Base-by-base conservation (phyloP, 139 green algal genomes). In the Haematococcus sp. region DNA sequence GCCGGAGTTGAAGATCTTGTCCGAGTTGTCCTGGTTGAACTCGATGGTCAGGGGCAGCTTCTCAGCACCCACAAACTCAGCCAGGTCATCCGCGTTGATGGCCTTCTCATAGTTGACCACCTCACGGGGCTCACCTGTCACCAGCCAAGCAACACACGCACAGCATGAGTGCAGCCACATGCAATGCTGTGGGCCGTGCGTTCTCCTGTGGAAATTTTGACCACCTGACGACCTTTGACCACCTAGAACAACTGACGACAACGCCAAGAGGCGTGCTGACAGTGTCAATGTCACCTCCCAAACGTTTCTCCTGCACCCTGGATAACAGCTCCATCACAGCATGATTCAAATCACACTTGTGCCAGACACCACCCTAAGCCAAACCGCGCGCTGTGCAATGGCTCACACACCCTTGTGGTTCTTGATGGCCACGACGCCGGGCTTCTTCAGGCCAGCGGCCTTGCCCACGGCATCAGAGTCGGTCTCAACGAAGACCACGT, bases 1-100 rank as follows among this genome's bases (percentile, higher is more conserved):
- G 79, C 92, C 92, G 17, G 77, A 83, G 46, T 83, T 81, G 69
- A 97, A 97, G 78, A 97, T 97, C 74, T 86, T 88, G 25, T 87
- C 63, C 31, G 59, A 70, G 77, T 89, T 95, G 7, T 81, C 75
- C 70, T 90, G 78, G 52, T 64, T 87, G 83, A 95, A 97, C 68
- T 84, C 73, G 22, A 94, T 81, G 71, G 83, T 90, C 22, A 87
- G 76, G 27, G 90, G 90, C 51, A 96, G 46, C 83, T 91, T 93
- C 82, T 96, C 84, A 19, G 66, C 72, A 31, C 67, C 83, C 9
- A 95, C 60, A 32, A 93, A 91, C 7, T 78, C 68, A 3, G 33
- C 46, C 44, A 83, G 23, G 23, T 44, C 33, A 13, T 65, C 69
- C 1, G 16, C 46, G n/a, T 73, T 63, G 3, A 11, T 35, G 20